Evolutionary conservation across 331 rosid species (phyloP), one percentile per base, ranked within the genome.

Genomic region (Acacia concinna): DNA sequence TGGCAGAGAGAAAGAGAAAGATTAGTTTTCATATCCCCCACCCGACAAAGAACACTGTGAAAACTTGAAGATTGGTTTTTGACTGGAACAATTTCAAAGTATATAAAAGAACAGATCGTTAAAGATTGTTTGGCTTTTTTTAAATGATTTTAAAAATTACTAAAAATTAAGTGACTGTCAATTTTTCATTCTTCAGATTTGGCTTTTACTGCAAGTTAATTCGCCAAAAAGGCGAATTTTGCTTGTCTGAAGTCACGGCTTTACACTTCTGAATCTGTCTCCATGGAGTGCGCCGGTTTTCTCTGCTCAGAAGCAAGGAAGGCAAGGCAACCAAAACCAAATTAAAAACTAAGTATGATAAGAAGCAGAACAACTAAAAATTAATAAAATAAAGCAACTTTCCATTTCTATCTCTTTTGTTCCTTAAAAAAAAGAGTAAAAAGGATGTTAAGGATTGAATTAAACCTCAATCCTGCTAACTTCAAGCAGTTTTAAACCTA

Each of bases 21-120:
- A 23, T 57, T 80, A 46, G 75, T 88, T 83, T 41, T 35, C 51
- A 67, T 9, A 21, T 11, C 9, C 21, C 75, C 78, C 86, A 75
- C 90, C 95, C 91, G 96, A 91, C 98, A 91, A 30, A 65, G n/a
- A 77, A 60, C 80, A 89, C 93, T 87, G 92, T 87, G 84, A 91
- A 90, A 86, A 79, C 91, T 84, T 84, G 81, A 81, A 84, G 82
- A 74, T 84, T 40, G 80, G 86, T 80, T 85, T 90, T 92, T 89
- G 76, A 87, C 89, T 46, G 74, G 73, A 92, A 80, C 86, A 82
- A 40, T 77, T 84, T 88, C 87, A 73, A 79, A 75, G 35, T 62
- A 35, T 6, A 21, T 10, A 38, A 67, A 43, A 65, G 69, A 68
- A 20, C 49, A n/a, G 51, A n/a, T 3, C 41, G 21, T 21, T 54